A percentile compares a stretch with the other conserved stretches of the same genome.
phyloP scores from a whole-genome alignment of 2,329 filamentous ascomycete species.

The Ophioceras dolichostomum region DNA sequence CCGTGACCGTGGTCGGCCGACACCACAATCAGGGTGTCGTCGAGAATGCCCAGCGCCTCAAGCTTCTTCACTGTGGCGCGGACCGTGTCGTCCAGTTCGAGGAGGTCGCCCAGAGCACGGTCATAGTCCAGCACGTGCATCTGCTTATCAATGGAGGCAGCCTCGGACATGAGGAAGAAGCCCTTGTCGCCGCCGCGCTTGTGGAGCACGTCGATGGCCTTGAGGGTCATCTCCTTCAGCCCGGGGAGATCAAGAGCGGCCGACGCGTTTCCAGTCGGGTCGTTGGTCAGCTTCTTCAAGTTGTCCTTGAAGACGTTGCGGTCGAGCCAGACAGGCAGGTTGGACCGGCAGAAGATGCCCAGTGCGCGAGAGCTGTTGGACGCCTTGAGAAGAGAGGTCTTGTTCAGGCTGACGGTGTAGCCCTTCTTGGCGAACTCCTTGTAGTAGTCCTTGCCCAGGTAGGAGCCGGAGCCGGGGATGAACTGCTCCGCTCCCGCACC shows the following conservation, averaged over 20 bases:
- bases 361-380: conserved; percentile 52
- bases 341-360: conserved; percentile 64
- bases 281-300: conserved; percentile 51
- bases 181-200: conserved; percentile 54
- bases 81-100: conserved; percentile 77
- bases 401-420: conserved; percentile 63
- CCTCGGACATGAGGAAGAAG: conserved; percentile 83
- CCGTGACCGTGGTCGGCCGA: conserved; percentile 86
- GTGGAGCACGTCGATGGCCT: conserved; percentile 71
- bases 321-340: conserved; percentile 78
- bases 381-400: conserved; percentile 51
- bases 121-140: conserved; percentile 83
- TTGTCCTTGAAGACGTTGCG: conserved; percentile 69
- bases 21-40: conserved; percentile 68
- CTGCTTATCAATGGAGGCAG: conserved; percentile 78
- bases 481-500: conserved; percentile 78
- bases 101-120: conserved; percentile 69
- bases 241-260: conserved; percentile 66
- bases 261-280: conserved; percentile 51
- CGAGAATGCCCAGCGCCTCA: conserved; percentile 48
- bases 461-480: conserved; percentile 50
- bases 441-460: conserved; percentile 66
- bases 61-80: conserved; percentile 63
- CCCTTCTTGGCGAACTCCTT: conserved; percentile 59
- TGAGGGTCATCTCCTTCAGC: conserved; percentile 81